phyloP scores from a whole-genome alignment of 139 green algal species.

The Chlorella sorokiniana region DNA sequence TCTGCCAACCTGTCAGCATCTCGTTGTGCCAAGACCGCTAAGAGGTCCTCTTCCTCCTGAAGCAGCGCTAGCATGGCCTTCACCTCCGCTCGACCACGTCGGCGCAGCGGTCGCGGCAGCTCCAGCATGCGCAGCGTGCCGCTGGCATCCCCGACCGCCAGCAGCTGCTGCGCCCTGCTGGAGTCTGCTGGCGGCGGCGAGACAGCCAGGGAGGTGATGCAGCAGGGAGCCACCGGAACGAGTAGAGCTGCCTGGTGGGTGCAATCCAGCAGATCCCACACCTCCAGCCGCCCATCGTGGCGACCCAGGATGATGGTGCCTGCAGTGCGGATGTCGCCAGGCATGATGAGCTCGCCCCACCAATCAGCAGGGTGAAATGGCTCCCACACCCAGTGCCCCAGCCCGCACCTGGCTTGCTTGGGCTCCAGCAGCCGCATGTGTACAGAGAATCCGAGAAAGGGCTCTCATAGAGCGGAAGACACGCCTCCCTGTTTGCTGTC shows the following conservation, averaged over 20 bases:
- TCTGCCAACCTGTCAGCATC: neutral
- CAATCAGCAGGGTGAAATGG: neutral
- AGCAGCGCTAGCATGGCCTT: slow-evolving; percentile 69
- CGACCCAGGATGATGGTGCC: slow-evolving; percentile 71
- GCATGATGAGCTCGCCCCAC: neutral
- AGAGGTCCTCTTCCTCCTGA: slow-evolving; percentile 47
- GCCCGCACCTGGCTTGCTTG: slow-evolving; percentile 64
- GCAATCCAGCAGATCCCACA: slow-evolving; percentile 85
- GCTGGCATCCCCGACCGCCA: slow-evolving; percentile 60
- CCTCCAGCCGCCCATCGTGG: slow-evolving; percentile 65
- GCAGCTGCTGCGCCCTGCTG: slow-evolving; percentile 50
- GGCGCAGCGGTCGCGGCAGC: slow-evolving; percentile 79
- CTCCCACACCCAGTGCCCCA: neutral
- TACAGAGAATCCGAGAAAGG: slow-evolving; percentile 64
- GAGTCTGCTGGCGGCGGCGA: slow-evolving; percentile 1
- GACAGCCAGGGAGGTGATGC: slow-evolving; percentile 69
- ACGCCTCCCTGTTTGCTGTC: neutral
- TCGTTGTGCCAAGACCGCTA: neutral
- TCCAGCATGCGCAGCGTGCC: slow-evolving; percentile 83
- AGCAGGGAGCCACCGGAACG: slow-evolving; percentile 48
- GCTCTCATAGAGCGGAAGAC: slow-evolving; percentile 66
- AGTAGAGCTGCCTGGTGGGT: slow-evolving; percentile 73
- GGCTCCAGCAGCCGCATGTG: slow-evolving; percentile 84
- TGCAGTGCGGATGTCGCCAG: neutral
- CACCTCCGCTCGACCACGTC: slow-evolving; percentile 71